These are phyloP conservation scores for Cymodocea nodosa DNA, from an alignment of 116 monocot genomes.

Conservation along the genomic window DNA sequence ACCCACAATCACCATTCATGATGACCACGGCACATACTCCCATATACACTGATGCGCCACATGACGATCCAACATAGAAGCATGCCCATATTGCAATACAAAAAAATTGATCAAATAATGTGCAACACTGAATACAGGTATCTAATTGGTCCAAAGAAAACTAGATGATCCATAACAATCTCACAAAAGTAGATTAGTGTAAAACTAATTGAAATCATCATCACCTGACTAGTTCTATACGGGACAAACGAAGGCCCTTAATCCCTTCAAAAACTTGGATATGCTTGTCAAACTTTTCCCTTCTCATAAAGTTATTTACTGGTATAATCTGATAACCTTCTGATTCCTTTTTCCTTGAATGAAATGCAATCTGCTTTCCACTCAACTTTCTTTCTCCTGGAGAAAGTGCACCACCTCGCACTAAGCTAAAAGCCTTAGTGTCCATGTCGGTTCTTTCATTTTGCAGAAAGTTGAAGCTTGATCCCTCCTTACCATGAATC, in stretches of 20 bases:
- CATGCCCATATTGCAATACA: too few species aligned
- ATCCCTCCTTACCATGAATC: neutral
- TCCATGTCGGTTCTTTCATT: neutral
- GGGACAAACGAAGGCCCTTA: slow-evolving; percentile 43
- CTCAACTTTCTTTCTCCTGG: slow-evolving; percentile 5
- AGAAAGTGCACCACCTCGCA: neutral
- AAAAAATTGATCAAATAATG: too few species aligned
- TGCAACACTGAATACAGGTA: too few species aligned
- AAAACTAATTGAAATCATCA: neutral
- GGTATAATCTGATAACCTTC: slow-evolving; percentile 12
- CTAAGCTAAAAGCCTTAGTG: neutral
- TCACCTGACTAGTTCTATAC: slow-evolving; percentile 37
- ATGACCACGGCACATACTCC: too few species aligned
- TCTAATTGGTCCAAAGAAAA: too few species aligned
- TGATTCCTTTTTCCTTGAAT: slow-evolving; percentile 3
- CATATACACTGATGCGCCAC: too few species aligned
- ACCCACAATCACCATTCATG: too few species aligned
- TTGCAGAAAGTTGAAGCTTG: neutral
- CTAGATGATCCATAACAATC: too few species aligned
- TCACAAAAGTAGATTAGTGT: too few species aligned
- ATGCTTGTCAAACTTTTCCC: slow-evolving; percentile 5
- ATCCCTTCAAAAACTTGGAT: slow-evolving; percentile 22
- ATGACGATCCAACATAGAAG: too few species aligned
- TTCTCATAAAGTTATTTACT: slow-evolving; percentile 2
- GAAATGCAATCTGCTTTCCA: slow-evolving; percentile 6